A percentile compares a stretch with the other conserved stretches of the same genome.
phyloP scores from a whole-genome alignment of 2,329 filamentous ascomycete species.

The Penicillium sp. region DNA sequence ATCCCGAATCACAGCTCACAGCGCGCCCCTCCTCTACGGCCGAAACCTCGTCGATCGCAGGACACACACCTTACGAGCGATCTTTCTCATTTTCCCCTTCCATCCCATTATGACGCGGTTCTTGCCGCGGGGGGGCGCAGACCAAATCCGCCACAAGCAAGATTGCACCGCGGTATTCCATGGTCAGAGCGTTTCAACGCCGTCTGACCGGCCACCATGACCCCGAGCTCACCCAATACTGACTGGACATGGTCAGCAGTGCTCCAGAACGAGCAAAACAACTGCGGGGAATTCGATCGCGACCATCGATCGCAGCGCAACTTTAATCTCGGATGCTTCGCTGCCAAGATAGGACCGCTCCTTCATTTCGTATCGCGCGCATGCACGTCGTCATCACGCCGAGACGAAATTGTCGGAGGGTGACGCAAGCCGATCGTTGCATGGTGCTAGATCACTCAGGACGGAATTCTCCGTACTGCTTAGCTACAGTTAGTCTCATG shows the following conservation, averaged over 20 bases:
- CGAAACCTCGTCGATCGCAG: constrained; percentile 23
- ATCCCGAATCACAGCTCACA: constrained; percentile 26
- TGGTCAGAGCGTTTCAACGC: neutral
- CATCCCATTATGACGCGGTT: constrained; percentile 12
- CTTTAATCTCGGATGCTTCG: constrained; percentile 22
- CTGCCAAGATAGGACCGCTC: constrained; percentile 12
- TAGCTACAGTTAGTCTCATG: neutral
- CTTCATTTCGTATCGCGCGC: constrained; percentile 18
- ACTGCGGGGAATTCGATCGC: constrained; percentile 20
- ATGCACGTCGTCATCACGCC: constrained; percentile 17
- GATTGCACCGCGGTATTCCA: neutral
- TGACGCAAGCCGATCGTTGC: constrained; percentile 29
- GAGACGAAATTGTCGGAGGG: constrained; percentile 4
- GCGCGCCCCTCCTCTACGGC: constrained; percentile 19
- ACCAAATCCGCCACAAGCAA: neutral
- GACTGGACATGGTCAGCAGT: neutral
- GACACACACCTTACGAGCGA: constrained; percentile 3
- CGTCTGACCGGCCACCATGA: neutral
- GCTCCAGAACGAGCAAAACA: constrained; percentile 12
- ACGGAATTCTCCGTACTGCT: neutral
- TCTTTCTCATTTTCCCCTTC: constrained; percentile 7
- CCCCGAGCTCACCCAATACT: constrained; percentile 1
- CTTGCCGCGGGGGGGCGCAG: neutral
- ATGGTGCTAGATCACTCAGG: constrained; percentile 7
- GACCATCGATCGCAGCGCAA: constrained; percentile 20